A percentile compares a stretch with the other conserved stretches of the same genome.
phyloP scores from a whole-genome alignment of 2,329 filamentous ascomycete species.

The Alternaria hordeiaustralica region DNA sequence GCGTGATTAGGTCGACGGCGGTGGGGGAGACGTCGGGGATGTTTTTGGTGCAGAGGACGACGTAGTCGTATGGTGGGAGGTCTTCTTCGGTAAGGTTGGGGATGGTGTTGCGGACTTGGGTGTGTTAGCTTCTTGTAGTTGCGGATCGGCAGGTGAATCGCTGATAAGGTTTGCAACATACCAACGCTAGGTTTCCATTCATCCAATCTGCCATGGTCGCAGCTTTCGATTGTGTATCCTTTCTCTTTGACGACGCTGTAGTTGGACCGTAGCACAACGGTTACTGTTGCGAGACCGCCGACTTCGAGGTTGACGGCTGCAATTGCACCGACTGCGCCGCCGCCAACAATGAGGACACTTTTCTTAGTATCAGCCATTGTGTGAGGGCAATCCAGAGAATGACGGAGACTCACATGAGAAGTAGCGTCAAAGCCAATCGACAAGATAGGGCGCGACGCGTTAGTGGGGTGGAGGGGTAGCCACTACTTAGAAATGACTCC shows the following conservation, averaged over 20 bases:
- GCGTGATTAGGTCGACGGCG: constrained; percentile 57
- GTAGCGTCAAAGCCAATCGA: constrained; percentile 1
- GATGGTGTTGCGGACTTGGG: constrained; percentile 56
- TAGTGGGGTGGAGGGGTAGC: constrained; percentile 36
- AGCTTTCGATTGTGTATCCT: constrained; percentile 63
- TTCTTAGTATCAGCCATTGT: constrained; percentile 37
- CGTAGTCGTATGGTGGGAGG: constrained; percentile 58
- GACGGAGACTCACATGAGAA: constrained; percentile 6
- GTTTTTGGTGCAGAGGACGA: constrained; percentile 66
- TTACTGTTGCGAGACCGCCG: constrained; percentile 60
- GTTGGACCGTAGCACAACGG: constrained; percentile 64
- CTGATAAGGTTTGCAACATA: constrained; percentile 21
- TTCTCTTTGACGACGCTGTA: constrained; percentile 55
- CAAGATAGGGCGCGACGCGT: constrained; percentile 20
- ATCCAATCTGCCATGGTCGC: constrained; percentile 60
- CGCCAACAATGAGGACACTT: constrained; percentile 61
- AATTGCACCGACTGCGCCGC: constrained; percentile 64
- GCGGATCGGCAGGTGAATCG: neutral
- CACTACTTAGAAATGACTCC: constrained; percentile 11
- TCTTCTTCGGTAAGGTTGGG: constrained; percentile 52
- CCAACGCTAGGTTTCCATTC: constrained; percentile 58
- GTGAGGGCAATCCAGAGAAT: neutral
- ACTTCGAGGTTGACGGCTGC: constrained; percentile 62
- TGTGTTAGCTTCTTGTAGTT: neutral
- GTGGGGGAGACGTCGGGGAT: constrained; percentile 60